Evolutionary conservation across 1,139 yeast species (phyloP), one percentile per base, ranked within the genome.

Genomic region (Sugiyamaella japonica): DNA sequence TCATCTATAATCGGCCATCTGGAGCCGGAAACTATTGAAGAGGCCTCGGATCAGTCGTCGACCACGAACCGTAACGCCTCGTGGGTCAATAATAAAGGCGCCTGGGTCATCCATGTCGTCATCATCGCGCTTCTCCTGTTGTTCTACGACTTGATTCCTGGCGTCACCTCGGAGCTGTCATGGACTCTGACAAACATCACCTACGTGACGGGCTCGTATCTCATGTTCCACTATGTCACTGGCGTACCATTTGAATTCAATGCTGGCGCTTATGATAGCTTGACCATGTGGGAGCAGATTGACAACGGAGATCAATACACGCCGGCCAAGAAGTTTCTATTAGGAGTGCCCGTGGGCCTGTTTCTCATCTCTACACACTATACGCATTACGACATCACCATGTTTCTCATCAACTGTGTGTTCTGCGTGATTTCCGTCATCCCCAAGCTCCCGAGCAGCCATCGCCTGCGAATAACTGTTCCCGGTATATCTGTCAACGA

Each of bases 201-300:
- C 6, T 93, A 93, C 69, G 93, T 88, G 57, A 81, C 88, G 61
- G 98, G 98, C 2, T 86, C 95, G 2, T 91, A 90, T 69, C 83
- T 93, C 62, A 93, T 93, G 98, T 93, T 93, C 71, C 99, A 93
- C 71, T 87, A 89, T 70, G 89, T 93, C 50, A 93, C 91, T 67
- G 99, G 99, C 34, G 89, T 96, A 2, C 99, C 99, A 1, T 93
- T 93, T 70, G 99, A 93, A 64, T 90, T 91, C 75, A 93, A 91
- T 69, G 86, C 89, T 39, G 99, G 99, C 43, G 98, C 98, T 0
- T 93, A 87, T 71, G 99, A 93, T 70, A 86, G 89, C 67, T 79
- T 93, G 65, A 93, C 97, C 29, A 89, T 93, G 97, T 93, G 99
- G 99, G 99, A 93, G 72, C 99, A 93, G 73, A 86, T 93, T 61